These are phyloP conservation scores for Theobroma grandiflorum DNA, from an alignment of 441 rosid genomes.

Conservation along the genomic window DNA sequence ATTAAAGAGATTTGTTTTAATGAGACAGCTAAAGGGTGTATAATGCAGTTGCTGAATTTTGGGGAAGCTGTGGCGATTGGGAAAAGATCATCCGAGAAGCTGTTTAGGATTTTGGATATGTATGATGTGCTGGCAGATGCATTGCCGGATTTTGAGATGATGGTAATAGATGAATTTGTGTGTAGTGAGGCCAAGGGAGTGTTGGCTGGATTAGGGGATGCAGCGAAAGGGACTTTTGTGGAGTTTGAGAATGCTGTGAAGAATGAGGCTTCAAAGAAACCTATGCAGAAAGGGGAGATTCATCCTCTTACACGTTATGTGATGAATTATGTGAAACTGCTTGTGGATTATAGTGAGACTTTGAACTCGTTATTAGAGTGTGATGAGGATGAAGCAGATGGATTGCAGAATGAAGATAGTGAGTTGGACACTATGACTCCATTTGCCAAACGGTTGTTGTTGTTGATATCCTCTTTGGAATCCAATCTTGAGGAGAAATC, in stretches of 20 bases:
- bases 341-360: constrained; percentile 82
- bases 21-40: constrained; percentile 80
- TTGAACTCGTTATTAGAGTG: constrained; percentile 66
- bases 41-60: constrained; percentile 90
- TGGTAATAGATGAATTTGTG: constrained; percentile 68
- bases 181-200: constrained; percentile 72
- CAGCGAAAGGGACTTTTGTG: constrained; percentile 85
- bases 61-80: constrained; percentile 90
- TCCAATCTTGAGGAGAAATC: constrained; percentile 91
- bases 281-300: constrained; percentile 86
- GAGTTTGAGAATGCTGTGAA: constrained; percentile 91
- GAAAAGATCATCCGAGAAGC: constrained; percentile 85
- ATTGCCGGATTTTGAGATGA: constrained; percentile 55
- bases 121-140: constrained; percentile 77
- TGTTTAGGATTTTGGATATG: constrained; percentile 94
- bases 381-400: constrained; percentile 52
- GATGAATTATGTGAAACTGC: constrained; percentile 88
- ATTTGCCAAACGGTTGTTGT: constrained; percentile 61
- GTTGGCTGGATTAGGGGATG: constrained; percentile 66
- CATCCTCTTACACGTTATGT: constrained; percentile 96
- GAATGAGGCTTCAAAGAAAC: constrained; percentile 83
- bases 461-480: constrained; percentile 67
- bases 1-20: constrained; percentile 80
- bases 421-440: constrained; percentile 56
- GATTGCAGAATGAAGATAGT: constrained; percentile 39